Evolutionary conservation across 2,329 filamentous ascomycete genomes (phyloP), one percentile per base, ranked within the genome.

Genomic region (Scytalidium lignicola): DNA sequence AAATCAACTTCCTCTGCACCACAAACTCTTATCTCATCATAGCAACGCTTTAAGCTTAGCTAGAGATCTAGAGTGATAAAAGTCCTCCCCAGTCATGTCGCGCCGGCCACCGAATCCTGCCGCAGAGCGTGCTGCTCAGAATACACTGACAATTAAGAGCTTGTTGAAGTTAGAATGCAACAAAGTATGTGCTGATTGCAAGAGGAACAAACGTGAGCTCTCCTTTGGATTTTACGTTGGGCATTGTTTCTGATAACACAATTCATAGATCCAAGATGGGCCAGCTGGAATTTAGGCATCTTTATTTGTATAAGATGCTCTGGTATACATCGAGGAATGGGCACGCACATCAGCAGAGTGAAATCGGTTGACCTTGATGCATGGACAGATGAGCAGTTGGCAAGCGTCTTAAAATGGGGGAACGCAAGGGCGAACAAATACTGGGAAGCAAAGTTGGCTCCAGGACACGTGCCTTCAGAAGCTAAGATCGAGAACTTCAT

Each of bases 401-500:
- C 93, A 69, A 96, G 89, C 69, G 85, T 99, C 58, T 70, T 99
- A 55, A 89, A 82, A 74, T 99, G 93, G 95, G 93, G 93, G 52
- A 99, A 99, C 68, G 82, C 86, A 49, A 85, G 91, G 68, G 93
- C 93, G 49, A 99, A 99, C 74, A 97, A 95, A 76, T 96, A 97
- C 69, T 99, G 92, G 92, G 95, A 99, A 71, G 82, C 88, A 54
- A 99, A 97, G 73, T 73, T 99, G 63, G 90, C 92, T 2, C 73
- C 86, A 13, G 91, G 91, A 51, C 93, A 99, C 70, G 83, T 92
- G 43, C 93, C 93, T 1, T 96, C 92, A 19, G 95, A 99, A 74
- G 81, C 88, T 58, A 99, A 99, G 78, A 97, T 99, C 61, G 93
- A 99, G 78, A 99, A 97, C 75, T 99, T 99, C 65, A 97, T 99